phyloP scores from a whole-genome alignment of 169 alveolate species.

The Hepatocystis sp. region DNA sequence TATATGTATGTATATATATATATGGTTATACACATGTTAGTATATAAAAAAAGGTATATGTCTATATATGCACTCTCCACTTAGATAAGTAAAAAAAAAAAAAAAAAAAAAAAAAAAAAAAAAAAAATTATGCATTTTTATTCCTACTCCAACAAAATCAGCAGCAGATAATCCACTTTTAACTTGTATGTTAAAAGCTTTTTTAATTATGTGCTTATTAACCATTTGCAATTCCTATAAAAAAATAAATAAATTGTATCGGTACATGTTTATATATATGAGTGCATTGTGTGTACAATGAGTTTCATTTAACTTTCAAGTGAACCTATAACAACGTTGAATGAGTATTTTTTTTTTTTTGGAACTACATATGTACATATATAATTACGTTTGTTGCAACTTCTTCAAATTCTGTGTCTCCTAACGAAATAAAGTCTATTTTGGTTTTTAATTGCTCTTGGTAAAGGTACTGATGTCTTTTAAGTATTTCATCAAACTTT shows the following conservation, averaged over 20 bases:
- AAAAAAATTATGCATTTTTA: background rate
- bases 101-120: background rate
- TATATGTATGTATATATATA: conserved; percentile 35
- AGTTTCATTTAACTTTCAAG: no score
- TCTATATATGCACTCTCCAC: conserved; percentile 29
- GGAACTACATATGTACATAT: background rate
- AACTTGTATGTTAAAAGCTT: conserved; percentile 24
- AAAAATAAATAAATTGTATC: background rate
- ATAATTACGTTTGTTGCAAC: conserved; percentile 82
- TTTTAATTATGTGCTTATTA: conserved; percentile 7
- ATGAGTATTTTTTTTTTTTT: no score
- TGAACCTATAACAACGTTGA: no score
- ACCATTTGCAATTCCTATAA: conserved; percentile 28
- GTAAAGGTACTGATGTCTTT: conserved; percentile 45
- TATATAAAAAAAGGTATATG: conserved; percentile 24
- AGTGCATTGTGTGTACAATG: no score
- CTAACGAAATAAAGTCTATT: conserved; percentile 84
- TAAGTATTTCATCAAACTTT: conserved; percentile 79
- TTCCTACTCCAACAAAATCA: conserved; percentile 49
- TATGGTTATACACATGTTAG: conserved; percentile 70
- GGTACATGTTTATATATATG: background rate
- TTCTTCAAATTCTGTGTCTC: conserved; percentile 90
- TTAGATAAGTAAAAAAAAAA: no score
- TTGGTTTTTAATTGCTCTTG: conserved; percentile 28
- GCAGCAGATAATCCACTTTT: conserved; percentile 20